Base-by-base conservation (phyloP, 2,329 filamentous ascomycete genomes). In the Helotiales sp. region DNA sequence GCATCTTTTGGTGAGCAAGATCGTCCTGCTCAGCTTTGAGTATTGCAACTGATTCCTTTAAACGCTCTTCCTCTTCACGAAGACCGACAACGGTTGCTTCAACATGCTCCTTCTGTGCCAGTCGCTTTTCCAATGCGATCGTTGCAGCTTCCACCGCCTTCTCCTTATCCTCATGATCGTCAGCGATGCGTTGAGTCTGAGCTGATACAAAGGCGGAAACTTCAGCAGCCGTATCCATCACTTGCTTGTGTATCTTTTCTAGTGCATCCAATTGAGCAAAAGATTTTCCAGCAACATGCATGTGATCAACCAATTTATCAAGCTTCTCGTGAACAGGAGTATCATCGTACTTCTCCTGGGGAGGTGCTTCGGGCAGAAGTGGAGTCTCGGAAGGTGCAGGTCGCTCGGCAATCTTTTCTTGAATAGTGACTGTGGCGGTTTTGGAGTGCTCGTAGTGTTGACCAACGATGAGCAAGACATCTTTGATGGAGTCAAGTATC, bases 371-470 rank as follows among this genome's bases (percentile, higher is more conserved):
- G 65, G 86, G 85, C 1, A 90, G 81, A 64, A 89, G 81, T 28
- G 84, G 81, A n/a, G 84, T 83, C 69, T 90, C 86, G 1, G 84
- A 81, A 59, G 85, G 79, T 13, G 82, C 78, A 28, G 82, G 81
- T n/a, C 83, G 77, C 63, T 84, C 84, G 11, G 85, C 80, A 68
- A 90, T 86, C 75, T 84, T 86, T 67, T 86, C 83, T 71, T 88
- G 82, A 26, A 90, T 82, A 2, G 83, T 81, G 6, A 79, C 83
- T 0, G 83, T 81, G 0, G 89, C 86, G 52, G 86, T 85, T 79
- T 94, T 93, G 15, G 93, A 91, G 76, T 97, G 92, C 73, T 97
- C 93, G 75, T 91, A 97, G 77, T 98, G 94, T 76, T 96, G 88
- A 26, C 89, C 91, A 63, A 97, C 92, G 26, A 96, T 85, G 7